Evolutionary conservation across 192 early-diverging fungal species (phyloP), one percentile per base, ranked within the genome.

Genomic region (Linnemannia hyalina): DNA sequence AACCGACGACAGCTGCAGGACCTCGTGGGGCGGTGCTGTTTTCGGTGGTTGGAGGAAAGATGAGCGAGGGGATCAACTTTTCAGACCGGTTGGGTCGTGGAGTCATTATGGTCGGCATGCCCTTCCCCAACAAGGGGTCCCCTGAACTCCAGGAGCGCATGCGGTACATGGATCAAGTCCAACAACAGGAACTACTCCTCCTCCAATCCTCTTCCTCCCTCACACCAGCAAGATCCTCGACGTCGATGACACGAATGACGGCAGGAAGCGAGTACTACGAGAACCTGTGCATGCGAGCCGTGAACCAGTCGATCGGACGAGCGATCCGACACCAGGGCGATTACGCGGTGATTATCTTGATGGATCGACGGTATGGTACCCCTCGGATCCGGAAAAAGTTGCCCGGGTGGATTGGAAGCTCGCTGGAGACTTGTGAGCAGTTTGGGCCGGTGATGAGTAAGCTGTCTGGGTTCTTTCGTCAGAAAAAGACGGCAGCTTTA

Each of bases 41-140:
- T 65, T 95, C 95, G 54, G 97, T 99, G 22, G 82, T 99, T 0
- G 95, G 95, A 35, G 97, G 97, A 36, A 96, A 96, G 74, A 92
- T 98, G 92, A 96, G 95, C 71, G 97, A 99, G 85, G 97, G 97
- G 1, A 99, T 98, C 82, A 96, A 96, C 69, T 98, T 99, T 75
- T 94, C 95, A 18, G 97, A 99, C 81, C 90, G 94, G 13, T 71
- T 99, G 77, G 97, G 96, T 18, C 89, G 97, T 70, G 93, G 93
- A 23, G 95, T 97, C 0, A 91, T 98, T 22, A 97, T 98, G 95
- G 87, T 97, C 23, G 97, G 97, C 1, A 88, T 98, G 70, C 97
- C 98, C 13, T 98, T 93, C 87, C 92, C 97, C 5, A 98, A 95
- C 77, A 89, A 94, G 38, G 89, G 79, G 0, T 97, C 97, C 16